These are phyloP conservation scores for Apiotrichum sp. DNA, from an alignment of 1,284 basidiomycete genomes.

Conservation along the genomic window DNA sequence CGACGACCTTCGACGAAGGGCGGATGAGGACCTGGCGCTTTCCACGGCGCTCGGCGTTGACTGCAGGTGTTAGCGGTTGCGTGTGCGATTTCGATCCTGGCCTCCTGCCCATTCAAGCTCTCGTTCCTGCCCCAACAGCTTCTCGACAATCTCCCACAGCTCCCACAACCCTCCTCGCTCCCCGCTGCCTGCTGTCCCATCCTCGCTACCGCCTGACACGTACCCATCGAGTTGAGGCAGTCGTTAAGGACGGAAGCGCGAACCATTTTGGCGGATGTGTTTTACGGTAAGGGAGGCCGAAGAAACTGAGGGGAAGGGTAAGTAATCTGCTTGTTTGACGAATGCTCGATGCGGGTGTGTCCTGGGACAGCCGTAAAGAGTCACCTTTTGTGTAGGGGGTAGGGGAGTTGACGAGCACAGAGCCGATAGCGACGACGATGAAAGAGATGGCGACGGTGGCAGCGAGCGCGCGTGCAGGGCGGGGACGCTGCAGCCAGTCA, in stretches of 20 bases:
- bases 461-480: background rate
- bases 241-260: slow-evolving; percentile 52
- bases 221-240: slow-evolving; percentile 63
- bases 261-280: slow-evolving; percentile 40
- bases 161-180: too few species aligned
- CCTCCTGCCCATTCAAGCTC: too few species aligned
- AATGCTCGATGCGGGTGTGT: slow-evolving; percentile 6
- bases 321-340: background rate
- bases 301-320: background rate
- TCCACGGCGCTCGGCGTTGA: slow-evolving; percentile 96
- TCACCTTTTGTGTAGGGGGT: background rate
- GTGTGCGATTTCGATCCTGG: too few species aligned
- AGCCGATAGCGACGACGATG: slow-evolving; percentile 11
- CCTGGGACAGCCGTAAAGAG: slow-evolving; percentile 2
- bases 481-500: too few species aligned
- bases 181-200: too few species aligned
- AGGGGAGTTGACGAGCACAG: background rate
- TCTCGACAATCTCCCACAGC: too few species aligned
- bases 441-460: slow-evolving; percentile 8
- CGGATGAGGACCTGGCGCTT: slow-evolving; percentile 96
- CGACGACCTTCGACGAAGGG: slow-evolving; percentile 90
- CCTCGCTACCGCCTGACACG: too few species aligned
- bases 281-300: background rate
- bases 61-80: slow-evolving; percentile 27
- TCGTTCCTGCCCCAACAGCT: too few species aligned